phyloP scores from a whole-genome alignment of 2,329 filamentous ascomycete genomes.

The Monosporascus ibericus region DNA sequence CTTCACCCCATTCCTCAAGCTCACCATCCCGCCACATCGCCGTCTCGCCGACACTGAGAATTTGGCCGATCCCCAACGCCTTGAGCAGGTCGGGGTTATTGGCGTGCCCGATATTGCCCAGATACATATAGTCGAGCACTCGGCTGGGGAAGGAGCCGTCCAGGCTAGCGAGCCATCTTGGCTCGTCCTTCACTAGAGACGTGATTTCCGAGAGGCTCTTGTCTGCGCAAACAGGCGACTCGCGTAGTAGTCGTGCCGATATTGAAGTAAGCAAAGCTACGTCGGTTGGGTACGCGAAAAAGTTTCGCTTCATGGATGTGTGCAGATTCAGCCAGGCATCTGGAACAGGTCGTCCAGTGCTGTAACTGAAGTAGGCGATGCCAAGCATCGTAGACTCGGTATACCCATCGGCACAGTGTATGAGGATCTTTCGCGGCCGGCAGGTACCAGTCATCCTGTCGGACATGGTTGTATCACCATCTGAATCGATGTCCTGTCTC shows the following conservation, averaged over 20 bases:
- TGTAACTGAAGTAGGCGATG: slow-evolving; percentile 90
- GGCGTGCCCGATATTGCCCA: slow-evolving; percentile 87
- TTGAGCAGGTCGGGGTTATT: slow-evolving; percentile 83
- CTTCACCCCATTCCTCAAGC: slow-evolving; percentile 63
- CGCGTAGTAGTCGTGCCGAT: slow-evolving; percentile 65
- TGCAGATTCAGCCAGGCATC: slow-evolving; percentile 87
- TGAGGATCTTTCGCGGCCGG: slow-evolving; percentile 64
- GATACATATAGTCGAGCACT: slow-evolving; percentile 88
- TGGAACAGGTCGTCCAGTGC: slow-evolving; percentile 71
- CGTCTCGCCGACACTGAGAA: slow-evolving; percentile 88
- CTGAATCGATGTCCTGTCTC: slow-evolving; percentile 25
- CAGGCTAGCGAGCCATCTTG: slow-evolving; percentile 73
- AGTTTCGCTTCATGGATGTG: slow-evolving; percentile 74
- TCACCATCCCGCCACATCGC: slow-evolving; percentile 73
- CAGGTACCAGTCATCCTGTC: slow-evolving; percentile 26
- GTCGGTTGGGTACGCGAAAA: slow-evolving; percentile 92
- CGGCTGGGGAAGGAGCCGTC: slow-evolving; percentile 90
- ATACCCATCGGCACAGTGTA: slow-evolving; percentile 94
- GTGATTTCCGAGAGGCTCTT: slow-evolving; percentile 48
- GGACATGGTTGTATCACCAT: slow-evolving; percentile 40
- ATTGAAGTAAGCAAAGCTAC: slow-evolving; percentile 75
- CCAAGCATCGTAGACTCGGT: slow-evolving; percentile 88
- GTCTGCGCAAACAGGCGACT: slow-evolving; percentile 53
- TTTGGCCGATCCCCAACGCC: slow-evolving; percentile 75
- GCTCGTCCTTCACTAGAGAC: slow-evolving; percentile 51